phyloP scores from a whole-genome alignment of 2,329 filamentous ascomycete species.

The Penicillium nordicum region DNA sequence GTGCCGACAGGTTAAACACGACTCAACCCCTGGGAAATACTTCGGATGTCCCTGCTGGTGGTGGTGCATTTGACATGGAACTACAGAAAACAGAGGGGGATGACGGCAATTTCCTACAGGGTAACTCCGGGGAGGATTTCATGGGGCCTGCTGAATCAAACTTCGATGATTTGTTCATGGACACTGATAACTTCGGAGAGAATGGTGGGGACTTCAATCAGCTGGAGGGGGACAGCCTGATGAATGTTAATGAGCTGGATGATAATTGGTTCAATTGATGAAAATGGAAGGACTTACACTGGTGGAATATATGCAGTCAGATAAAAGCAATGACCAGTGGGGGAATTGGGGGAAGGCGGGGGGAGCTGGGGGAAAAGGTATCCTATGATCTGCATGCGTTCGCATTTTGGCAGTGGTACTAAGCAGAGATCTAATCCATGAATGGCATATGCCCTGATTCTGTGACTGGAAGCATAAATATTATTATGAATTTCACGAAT shows the following conservation, averaged over 20 bases:
- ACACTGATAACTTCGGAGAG: conserved; percentile 36
- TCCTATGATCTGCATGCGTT: conserved; percentile 12
- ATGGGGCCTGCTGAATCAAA: conserved; percentile 43
- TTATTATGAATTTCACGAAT: background rate
- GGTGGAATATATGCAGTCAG: background rate
- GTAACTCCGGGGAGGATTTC: conserved; percentile 31
- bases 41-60: conserved; percentile 25
- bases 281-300: background rate
- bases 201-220: conserved; percentile 33
- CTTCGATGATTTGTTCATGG: conserved; percentile 47
- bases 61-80: conserved; percentile 39
- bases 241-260: conserved; percentile 42
- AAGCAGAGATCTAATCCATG: background rate
- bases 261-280: conserved; percentile 40
- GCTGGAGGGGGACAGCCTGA: conserved; percentile 36
- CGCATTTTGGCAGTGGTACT: conserved; percentile 9
- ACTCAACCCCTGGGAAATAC: conserved; percentile 19
- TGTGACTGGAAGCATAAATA: background rate
- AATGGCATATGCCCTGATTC: background rate
- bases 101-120: conserved; percentile 18
- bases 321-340: background rate
- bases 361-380: background rate
- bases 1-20: conserved; percentile 10
- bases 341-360: too few species aligned
- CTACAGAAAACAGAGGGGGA: conserved; percentile 28